Conservation (phyloP, 768 basidiomycete species). For the Podaxis sp. region DNA sequence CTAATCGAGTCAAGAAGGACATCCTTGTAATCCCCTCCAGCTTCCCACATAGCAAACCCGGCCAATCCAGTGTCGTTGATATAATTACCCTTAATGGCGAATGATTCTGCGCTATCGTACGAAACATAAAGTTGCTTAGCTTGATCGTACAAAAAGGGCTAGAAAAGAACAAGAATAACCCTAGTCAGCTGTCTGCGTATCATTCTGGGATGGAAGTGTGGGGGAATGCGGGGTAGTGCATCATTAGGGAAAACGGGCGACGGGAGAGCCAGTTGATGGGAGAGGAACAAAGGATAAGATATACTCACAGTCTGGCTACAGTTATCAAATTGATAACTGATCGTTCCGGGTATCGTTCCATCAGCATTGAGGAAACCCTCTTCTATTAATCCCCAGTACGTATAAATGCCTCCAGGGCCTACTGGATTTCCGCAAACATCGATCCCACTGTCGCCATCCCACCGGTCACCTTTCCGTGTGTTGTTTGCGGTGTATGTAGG, state of each 20-base stretch:
- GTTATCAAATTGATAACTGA: conserved; percentile 50
- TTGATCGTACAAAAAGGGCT: conserved; percentile 69
- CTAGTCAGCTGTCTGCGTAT: neutral
- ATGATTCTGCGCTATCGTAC: conserved; percentile 61
- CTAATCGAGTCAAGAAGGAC: conserved; percentile 58
- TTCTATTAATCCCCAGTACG: conserved; percentile 60
- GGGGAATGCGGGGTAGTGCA: neutral
- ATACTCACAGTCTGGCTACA: conserved; percentile 70
- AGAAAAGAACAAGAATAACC: conserved; percentile 5
- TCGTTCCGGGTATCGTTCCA: conserved; percentile 37
- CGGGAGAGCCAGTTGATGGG: neutral
- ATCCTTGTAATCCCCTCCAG: conserved; percentile 60
- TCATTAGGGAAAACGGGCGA: neutral
- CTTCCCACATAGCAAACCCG: conserved; percentile 73
- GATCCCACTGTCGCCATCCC: conserved; percentile 41
- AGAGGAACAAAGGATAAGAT: neutral
- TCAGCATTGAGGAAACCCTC: conserved; percentile 47
- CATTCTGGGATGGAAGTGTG: conserved; percentile 4
- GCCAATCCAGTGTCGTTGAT: conserved; percentile 48
- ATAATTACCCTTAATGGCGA: conserved; percentile 56
- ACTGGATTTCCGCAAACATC: conserved; percentile 58
- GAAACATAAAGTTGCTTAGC: conserved; percentile 53
- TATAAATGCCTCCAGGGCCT: conserved; percentile 52
- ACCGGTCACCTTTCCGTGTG: conserved; percentile 50
- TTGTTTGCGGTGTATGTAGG: conserved; percentile 43